Base-by-base conservation (phyloP, 1,284 basidiomycete species). In the Thelephora terrestris region DNA sequence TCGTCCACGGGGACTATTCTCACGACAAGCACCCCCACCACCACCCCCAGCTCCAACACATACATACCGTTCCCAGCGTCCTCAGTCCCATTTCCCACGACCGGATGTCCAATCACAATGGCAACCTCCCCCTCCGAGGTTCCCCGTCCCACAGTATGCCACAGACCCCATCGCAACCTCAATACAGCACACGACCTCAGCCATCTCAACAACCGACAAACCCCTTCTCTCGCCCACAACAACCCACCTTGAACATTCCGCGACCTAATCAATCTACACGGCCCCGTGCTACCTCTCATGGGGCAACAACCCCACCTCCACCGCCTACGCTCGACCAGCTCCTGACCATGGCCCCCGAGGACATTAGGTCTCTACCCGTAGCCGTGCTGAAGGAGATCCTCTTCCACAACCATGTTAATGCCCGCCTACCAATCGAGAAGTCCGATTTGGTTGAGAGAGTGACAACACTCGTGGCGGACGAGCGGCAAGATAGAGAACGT, bases 361-460 rank as follows among this genome's bases (percentile, higher is more conserved):
- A 73, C 20, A 64, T 91, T n/a, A 61, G 69, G 1, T 64, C 71
- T 2, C 67, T 91, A 17, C 76, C 80, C 9, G 77, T 91, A 47
- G 70, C 76, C 16, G 70, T 73, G 24, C 71, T 92, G 46, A 91
- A 91, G 61, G 73, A 73, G 4, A 75, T 91, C n/a, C 64, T 92
- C 21, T 87, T 79, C 59, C 76, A 78, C 47, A 82, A 85, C 52
- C 82, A 84, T 48, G 83, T 87, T 21, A 75, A 73, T 48, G 68
- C 74, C 5, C 68, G 79, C 38, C 61, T 76, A 55, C 66, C 84
- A 2, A 66, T 85, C 17, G 81, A 86, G 67, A 91, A 90, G 65
- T 68, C 73, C 36, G 88, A 91, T 53, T 64, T 91, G 24, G 84
- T 91, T 5, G 71, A 64, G 24, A 81, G 83, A 54, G 88, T 90